Evolutionary conservation across 164 flowering plant genomes (phyloP).

Genomic region (Hamamelis virginiana): DNA sequence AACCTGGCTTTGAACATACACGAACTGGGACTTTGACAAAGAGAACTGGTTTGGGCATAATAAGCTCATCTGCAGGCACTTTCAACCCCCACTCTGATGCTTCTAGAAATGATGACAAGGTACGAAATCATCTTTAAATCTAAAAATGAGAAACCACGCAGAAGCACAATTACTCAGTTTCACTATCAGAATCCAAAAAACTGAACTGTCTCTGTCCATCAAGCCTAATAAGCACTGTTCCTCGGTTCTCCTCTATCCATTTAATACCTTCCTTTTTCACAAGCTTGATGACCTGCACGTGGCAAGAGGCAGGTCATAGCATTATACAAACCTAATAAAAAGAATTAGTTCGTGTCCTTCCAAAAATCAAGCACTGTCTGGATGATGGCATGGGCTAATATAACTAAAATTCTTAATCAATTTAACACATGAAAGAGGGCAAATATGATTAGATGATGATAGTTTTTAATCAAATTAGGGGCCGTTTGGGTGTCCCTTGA

Average conservation of each 20-base stretch:
- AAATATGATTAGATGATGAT: no score
- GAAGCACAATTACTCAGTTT: conserved; percentile 33
- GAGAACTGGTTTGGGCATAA: neutral
- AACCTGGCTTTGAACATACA: conserved; percentile 1
- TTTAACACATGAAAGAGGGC: no score
- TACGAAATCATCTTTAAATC: neutral
- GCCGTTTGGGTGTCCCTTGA: no score
- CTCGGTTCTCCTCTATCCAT: conserved; percentile 82
- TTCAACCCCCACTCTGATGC: no score
- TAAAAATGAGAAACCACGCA: neutral
- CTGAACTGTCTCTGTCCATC: conserved; percentile 54
- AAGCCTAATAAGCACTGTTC: conserved; percentile 61
- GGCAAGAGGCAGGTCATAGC: conserved; percentile 1
- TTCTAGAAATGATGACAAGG: no score
- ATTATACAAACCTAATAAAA: neutral
- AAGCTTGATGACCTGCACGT: conserved; percentile 57
- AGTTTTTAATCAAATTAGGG: no score
- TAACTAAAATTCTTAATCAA: no score
- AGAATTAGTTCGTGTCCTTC: neutral
- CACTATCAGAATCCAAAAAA: conserved; percentile 63
- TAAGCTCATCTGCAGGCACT: neutral
- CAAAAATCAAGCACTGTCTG: no score
- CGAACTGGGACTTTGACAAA: neutral
- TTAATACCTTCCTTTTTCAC: conserved; percentile 56
- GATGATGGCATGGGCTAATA: no score